A percentile compares a stretch with the other conserved stretches of the same genome.
These are phyloP conservation scores for Candida labiduridarum DNA, from an alignment of 1,139 yeast species.

Conservation along the genomic window DNA sequence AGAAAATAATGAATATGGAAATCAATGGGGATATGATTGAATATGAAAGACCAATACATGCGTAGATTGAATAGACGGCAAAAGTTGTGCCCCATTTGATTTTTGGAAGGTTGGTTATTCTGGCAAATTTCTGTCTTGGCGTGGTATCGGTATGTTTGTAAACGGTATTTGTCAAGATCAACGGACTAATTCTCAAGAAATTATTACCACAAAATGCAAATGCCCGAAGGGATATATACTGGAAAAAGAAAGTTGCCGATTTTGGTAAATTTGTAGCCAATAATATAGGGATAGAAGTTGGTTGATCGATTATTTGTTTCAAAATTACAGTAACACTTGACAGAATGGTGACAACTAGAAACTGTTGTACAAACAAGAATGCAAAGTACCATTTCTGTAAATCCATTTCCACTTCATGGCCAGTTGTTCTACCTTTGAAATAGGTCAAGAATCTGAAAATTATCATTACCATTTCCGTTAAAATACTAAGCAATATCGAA, in stretches of 20 bases:
- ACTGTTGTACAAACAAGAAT: conserved; percentile 79
- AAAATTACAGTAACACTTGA: conserved; percentile 74
- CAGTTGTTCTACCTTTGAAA: conserved; percentile 55
- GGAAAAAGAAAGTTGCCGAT: conserved; percentile 80
- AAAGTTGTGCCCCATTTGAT: conserved; percentile 79
- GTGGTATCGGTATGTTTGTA: conserved; percentile 49
- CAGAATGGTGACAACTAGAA: conserved; percentile 81
- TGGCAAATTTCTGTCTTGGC: conserved; percentile 57
- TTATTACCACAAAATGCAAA: conserved; percentile 72
- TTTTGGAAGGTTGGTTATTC: conserved; percentile 45
- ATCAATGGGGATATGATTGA: conserved; percentile 80
- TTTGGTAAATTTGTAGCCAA: conserved; percentile 78
- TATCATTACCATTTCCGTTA: conserved; percentile 57
- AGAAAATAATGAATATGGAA: conserved; percentile 59
- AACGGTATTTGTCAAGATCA: conserved; percentile 41
- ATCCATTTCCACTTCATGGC: conserved; percentile 57
- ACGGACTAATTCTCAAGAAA: conserved; percentile 55
- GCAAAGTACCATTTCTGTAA: conserved; percentile 69
- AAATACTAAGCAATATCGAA: conserved; percentile 56
- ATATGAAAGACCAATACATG: conserved; percentile 75
- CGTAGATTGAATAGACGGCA: conserved; percentile 75
- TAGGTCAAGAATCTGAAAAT: conserved; percentile 52
- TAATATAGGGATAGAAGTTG: conserved; percentile 69
- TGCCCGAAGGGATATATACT: conserved; percentile 72
- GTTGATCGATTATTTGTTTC: conserved; percentile 66